Evolutionary conservation across 768 basidiomycete species (phyloP).

Genomic region (Leccinellum rugosiceps): DNA sequence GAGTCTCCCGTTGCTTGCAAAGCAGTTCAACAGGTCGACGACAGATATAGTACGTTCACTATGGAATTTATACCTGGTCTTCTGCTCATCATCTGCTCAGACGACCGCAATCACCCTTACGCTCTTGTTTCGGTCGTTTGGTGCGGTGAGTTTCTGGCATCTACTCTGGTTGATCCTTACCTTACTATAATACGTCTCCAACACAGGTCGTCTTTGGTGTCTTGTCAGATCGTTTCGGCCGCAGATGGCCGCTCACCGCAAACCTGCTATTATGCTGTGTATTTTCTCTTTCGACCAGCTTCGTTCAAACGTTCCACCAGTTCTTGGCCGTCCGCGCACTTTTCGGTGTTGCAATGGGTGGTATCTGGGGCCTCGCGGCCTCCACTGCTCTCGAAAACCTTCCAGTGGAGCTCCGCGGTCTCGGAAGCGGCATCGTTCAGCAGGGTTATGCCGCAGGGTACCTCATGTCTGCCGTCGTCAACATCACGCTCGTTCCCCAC

Average conservation of each 20-base stretch:
- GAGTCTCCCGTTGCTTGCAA: slow-evolving; percentile 44
- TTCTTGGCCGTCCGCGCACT: slow-evolving; percentile 82
- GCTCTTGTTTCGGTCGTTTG: slow-evolving; percentile 79
- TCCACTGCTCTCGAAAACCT: slow-evolving; percentile 87
- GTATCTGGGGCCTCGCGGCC: slow-evolving; percentile 83
- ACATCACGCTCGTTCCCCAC: slow-evolving; percentile 54
- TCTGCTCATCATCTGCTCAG: slow-evolving; percentile 22
- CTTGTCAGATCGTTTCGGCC: slow-evolving; percentile 81
- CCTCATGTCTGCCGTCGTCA: slow-evolving; percentile 81
- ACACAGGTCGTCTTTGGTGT: slow-evolving; percentile 70
- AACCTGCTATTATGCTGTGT: slow-evolving; percentile 70
- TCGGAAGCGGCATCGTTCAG: slow-evolving; percentile 83
- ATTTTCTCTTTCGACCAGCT: slow-evolving; percentile 79
- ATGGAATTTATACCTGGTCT: not conserved
- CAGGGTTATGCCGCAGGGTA: slow-evolving; percentile 92
- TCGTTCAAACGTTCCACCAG: slow-evolving; percentile 67
- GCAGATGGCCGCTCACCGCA: slow-evolving; percentile 86
- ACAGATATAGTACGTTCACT: slow-evolving; percentile 41
- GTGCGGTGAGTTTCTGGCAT: slow-evolving; percentile 46
- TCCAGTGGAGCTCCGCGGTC: slow-evolving; percentile 84
- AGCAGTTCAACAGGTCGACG: slow-evolving; percentile 45
- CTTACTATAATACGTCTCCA: not conserved
- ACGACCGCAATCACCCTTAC: slow-evolving; percentile 90
- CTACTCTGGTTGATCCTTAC: not conserved
- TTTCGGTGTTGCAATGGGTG: slow-evolving; percentile 88